Conservation (phyloP, 345 rosid genomes). For the Euphorbia pulcherrima region DNA sequence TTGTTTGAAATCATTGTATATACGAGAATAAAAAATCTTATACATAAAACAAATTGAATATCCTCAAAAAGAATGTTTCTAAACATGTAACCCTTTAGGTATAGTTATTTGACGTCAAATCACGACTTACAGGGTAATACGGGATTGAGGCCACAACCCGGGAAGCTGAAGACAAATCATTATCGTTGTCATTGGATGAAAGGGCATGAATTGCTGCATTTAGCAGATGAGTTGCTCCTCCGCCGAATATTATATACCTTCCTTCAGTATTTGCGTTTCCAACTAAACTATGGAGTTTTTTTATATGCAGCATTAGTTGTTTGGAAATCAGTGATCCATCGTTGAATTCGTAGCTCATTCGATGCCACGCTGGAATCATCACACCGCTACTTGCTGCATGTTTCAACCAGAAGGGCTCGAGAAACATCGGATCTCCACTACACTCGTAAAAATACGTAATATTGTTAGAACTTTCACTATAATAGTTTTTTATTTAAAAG, state of each 20-base stretch:
- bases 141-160: conserved; percentile 26
- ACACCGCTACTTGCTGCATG: conserved; percentile 14
- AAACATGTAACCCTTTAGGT: too few species aligned
- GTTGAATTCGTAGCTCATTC: conserved; percentile 24
- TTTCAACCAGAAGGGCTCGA: too few species aligned
- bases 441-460: neutral
- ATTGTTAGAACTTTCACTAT: too few species aligned
- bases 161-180: neutral
- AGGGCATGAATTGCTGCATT: conserved; percentile 26
- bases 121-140: conserved; percentile 21
- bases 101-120: too few species aligned
- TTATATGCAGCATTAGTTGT: conserved; percentile 9
- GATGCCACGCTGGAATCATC: conserved; percentile 23
- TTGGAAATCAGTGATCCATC: conserved; percentile 21
- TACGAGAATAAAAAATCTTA: too few species aligned
- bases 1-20: too few species aligned
- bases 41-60: too few species aligned
- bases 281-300: conserved; percentile 8
- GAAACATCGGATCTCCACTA: conserved; percentile 27
- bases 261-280: conserved; percentile 21
- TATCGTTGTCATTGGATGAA: neutral
- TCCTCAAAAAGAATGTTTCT: too few species aligned
- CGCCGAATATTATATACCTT: conserved; percentile 21
- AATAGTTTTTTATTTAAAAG: too few species aligned
- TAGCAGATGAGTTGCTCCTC: conserved; percentile 27